phyloP scores from a whole-genome alignment of 768 basidiomycete genomes.

The Udeniomyces megalosporus region DNA sequence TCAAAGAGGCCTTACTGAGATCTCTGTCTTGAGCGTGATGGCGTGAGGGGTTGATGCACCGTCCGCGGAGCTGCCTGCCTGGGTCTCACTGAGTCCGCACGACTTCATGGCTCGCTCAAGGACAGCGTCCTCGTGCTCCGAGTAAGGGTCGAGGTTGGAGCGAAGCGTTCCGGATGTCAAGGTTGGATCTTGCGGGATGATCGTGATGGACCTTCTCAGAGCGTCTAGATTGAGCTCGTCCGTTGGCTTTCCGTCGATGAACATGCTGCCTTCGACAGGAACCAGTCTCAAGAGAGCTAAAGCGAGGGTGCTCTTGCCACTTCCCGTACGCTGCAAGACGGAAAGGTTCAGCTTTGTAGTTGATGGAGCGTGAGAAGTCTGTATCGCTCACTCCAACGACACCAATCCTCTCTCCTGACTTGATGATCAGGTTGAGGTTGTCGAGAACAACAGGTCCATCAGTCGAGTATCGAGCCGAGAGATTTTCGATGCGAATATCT shows the following conservation, averaged over 20 bases:
- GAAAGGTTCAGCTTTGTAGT: background rate
- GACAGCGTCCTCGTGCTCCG: constrained; percentile 39
- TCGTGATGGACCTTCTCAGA: constrained; percentile 44
- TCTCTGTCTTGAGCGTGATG: constrained; percentile 36
- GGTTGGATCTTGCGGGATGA: constrained; percentile 45
- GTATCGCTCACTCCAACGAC: constrained; percentile 40
- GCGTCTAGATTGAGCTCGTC: constrained; percentile 41
- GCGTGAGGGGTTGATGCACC: constrained; percentile 21
- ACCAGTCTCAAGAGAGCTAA: constrained; percentile 44
- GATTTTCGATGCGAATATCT: background rate
- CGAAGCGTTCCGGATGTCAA: constrained; percentile 44
- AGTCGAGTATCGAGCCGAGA: no score
- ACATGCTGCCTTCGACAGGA: constrained; percentile 40
- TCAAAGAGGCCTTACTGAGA: constrained; percentile 37
- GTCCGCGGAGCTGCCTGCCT: constrained; percentile 29
- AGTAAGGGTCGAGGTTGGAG: constrained; percentile 47
- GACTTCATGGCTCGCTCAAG: constrained; percentile 39
- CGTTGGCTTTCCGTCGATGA: constrained; percentile 41
- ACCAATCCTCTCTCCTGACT: constrained; percentile 45
- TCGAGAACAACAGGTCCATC: constrained; percentile 48
- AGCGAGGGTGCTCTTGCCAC: constrained; percentile 36
- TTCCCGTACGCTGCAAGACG: background rate
- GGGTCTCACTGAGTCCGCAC: constrained; percentile 32
- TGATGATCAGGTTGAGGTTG: constrained; percentile 43
- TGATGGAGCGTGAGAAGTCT: background rate